phyloP scores from a whole-genome alignment of 345 rosid species.

The Boechera stricta region DNA sequence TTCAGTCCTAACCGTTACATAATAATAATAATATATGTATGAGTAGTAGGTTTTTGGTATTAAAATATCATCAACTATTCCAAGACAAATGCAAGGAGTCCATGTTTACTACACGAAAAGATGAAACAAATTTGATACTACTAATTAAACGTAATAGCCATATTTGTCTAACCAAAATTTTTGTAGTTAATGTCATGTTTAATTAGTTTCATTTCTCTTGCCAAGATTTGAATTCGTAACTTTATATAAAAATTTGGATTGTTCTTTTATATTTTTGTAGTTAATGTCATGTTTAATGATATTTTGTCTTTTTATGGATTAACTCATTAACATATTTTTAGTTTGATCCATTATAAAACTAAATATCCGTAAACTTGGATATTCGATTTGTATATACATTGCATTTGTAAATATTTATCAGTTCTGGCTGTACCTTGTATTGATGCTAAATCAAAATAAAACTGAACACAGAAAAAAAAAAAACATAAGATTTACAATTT shows the following conservation, averaged over 20 bases:
- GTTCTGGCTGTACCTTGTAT: not conserved
- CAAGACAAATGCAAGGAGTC: not conserved
- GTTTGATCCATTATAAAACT: too few species aligned
- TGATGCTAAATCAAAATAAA: not conserved
- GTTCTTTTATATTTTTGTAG: not conserved
- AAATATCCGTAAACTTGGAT: too few species aligned
- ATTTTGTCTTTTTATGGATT: not conserved
- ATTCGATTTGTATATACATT: too few species aligned
- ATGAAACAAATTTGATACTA: not conserved
- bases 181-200: not conserved
- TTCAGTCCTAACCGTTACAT: not conserved
- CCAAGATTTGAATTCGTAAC: not conserved
- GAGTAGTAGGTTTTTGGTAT: conserved; percentile 24
- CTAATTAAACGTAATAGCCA: not conserved
- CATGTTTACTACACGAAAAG: not conserved
- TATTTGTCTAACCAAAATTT: not conserved
- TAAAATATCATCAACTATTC: not conserved
- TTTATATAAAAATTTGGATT: not conserved
- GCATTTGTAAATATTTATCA: too few species aligned
- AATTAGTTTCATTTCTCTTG: not conserved
- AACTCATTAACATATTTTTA: not conserved
- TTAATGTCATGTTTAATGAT: too few species aligned
- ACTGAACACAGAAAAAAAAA: not conserved
- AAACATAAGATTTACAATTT: not conserved
- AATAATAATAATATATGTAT: not conserved